Evolutionary conservation across 148 eudicot genomes (phyloP), one percentile per base, ranked within the genome.

Genomic region (Persicaria maculosa): DNA sequence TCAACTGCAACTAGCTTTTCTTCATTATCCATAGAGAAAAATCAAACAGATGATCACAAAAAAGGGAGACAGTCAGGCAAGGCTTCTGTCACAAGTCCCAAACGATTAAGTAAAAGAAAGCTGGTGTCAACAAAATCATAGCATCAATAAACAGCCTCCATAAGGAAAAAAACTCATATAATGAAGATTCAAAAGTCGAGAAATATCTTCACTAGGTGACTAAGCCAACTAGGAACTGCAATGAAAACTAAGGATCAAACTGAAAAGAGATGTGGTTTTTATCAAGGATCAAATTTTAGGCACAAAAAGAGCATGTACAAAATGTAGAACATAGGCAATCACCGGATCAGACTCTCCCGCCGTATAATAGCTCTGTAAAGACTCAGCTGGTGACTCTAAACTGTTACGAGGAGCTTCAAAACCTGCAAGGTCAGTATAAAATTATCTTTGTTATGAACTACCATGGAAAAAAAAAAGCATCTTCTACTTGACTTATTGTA

Each of bases 371-470:
- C 78, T 77, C 78, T 79, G 83, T 6, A 58, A 84, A 72, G 85
- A 55, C 79, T 85, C 97, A n/a, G 79, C 76, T 59, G 88, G 85
- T 67, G 86, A 74, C 46, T 96, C 97, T 80, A 92, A 80, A 75
- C 99, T 92, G 81, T 92, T 92, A 59, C 94, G 89, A 75, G 97
- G 99, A 85, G 99, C 92, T 59, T 89, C 96, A 36, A 90, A 71
- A 73, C 90, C 97, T 92, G 88, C 77, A 80, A 16, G 20, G 17
- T 43, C 47, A 9, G 46, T 43, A 14, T 43, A 65, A 0, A 65
- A 5, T 12, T 0, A 65, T 8, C 46, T 65, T 65, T 46, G 14
- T 8, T 36, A 36, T 64, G 19, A 64, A 47, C 14, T 4, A 47
- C 52, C 12, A 7, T 70, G 73, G 9, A 15, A 2, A 9, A n/a